phyloP scores from a whole-genome alignment of 2,329 filamentous ascomycete genomes.

The Coniochaeta hoffmannii region DNA sequence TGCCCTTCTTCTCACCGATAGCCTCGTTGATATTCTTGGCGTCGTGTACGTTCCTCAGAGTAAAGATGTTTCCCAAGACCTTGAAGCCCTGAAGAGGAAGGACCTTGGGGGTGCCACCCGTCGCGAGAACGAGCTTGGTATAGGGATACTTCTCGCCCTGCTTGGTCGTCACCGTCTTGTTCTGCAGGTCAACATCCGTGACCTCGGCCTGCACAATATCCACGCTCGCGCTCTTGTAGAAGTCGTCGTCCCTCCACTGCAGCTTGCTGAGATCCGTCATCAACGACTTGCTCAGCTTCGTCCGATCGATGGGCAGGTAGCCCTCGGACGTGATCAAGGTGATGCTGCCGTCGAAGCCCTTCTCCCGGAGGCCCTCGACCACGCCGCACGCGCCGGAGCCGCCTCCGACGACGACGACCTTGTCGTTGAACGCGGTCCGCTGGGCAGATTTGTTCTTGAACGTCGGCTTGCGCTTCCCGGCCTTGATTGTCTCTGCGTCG shows the following conservation, averaged over 20 bases:
- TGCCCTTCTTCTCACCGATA: constrained; percentile 73
- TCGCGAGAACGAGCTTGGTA: constrained; percentile 83
- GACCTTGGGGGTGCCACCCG: constrained; percentile 68
- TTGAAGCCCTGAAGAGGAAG: constrained; percentile 83
- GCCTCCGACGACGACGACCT: constrained; percentile 80
- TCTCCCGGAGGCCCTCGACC: constrained; percentile 73
- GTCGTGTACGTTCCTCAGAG: constrained; percentile 70
- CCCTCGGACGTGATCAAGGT: constrained; percentile 81
- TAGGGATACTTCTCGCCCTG: constrained; percentile 66
- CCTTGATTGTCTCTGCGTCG: constrained; percentile 71
- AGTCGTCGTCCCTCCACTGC: constrained; percentile 67
- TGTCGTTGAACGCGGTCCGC: constrained; percentile 38
- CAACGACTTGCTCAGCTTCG: constrained; percentile 91
- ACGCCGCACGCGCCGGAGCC: constrained; percentile 79
- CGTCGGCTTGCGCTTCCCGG: constrained; percentile 64
- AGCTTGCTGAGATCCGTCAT: constrained; percentile 75
- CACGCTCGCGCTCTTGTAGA: constrained; percentile 60
- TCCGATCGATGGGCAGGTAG: constrained; percentile 82
- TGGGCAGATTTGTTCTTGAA: constrained; percentile 57
- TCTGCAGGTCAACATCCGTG: constrained; percentile 66
- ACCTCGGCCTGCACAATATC: constrained; percentile 58
- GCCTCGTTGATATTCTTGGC: constrained; percentile 70
- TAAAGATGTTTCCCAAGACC: constrained; percentile 79
- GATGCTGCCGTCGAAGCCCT: constrained; percentile 71
- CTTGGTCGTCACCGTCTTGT: constrained; percentile 67